A percentile compares a stretch with the other conserved stretches of the same genome.
Conservation (phyloP, 1,284 basidiomycete species). For the Leccinum griseonigrum region DNA sequence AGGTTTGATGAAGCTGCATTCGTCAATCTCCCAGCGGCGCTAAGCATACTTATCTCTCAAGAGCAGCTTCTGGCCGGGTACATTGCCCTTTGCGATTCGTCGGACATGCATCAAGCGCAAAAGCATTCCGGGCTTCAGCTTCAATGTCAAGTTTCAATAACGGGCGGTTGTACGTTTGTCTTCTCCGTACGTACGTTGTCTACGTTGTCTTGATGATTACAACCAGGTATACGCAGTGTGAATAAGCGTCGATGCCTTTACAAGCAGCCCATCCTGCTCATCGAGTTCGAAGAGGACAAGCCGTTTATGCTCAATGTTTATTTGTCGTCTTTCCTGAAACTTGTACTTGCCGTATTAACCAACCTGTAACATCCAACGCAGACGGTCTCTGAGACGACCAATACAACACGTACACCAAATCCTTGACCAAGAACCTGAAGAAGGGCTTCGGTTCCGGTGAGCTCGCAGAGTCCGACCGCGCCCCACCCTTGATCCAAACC, state of each 20-base stretch:
- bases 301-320: slow-evolving; percentile 86
- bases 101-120: slow-evolving; percentile 97
- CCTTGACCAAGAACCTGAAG: slow-evolving; percentile 47
- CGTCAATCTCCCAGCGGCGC: background rate
- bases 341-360: background rate
- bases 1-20: background rate
- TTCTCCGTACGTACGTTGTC: background rate
- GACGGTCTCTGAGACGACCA: slow-evolving; percentile 61
- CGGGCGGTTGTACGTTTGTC: slow-evolving; percentile 75
- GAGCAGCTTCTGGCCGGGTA: background rate
- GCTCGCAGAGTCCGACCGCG: slow-evolving; percentile 40
- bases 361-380: slow-evolving; percentile 25
- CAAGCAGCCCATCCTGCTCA: slow-evolving; percentile 89
- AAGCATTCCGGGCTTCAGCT: slow-evolving; percentile 79
- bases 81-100: slow-evolving; percentile 40
- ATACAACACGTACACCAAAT: slow-evolving; percentile 55
- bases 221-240: slow-evolving; percentile 91
- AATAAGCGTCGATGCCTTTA: slow-evolving; percentile 83
- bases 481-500: slow-evolving; percentile 65
- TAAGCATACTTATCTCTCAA: background rate
- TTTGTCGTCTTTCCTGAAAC: slow-evolving; percentile 5
- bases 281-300: slow-evolving; percentile 98
- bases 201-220: background rate
- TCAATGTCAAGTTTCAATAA: slow-evolving; percentile 85
- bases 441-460: slow-evolving; percentile 45